Evolutionary conservation across 2,329 filamentous ascomycete species (phyloP), one percentile per base, ranked within the genome.

Genomic region (Nemania diffusa): DNA sequence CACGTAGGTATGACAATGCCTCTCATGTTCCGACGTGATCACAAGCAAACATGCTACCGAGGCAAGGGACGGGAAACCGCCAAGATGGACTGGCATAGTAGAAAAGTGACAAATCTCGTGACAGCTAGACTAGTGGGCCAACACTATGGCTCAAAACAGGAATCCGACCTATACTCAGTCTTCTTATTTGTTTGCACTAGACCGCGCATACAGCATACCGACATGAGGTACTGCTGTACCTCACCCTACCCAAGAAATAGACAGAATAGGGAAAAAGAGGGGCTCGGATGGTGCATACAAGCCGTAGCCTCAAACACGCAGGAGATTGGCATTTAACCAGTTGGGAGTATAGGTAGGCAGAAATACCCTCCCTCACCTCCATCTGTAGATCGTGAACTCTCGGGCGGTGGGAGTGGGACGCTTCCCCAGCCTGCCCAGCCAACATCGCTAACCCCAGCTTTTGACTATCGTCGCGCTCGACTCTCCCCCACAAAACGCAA

Each of bases 401-500:
- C 29, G 29, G 56, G 17, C 20, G 57, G 44, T 44, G 57, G 22
- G 65, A 60, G 57, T 60, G 62, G 60, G 32, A 67, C 64, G 27
- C 61, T 67, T 68, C 58, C 65, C 61, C 61, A 37, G 32, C 29
- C 29, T n/a, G n/a, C n/a, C n/a, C 27, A n/a, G 52, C 46, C 42
- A 55, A 55, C 26, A 48, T 32, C 32, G 27, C 51, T 44, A 62
- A 57, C 67, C 67, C 67, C 67, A 69, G 67, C 64, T 67, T 63
- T 69, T 50, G 29, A 26, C 37, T 22, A 62, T 56, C 51, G 62
- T 63, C 55, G 59, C 64, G 26, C 55, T 58, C 27, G 22, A 58
- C 27, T 62, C 42, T 63, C 57, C 68, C 65, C 68, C 66, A 59
- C 62, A 70, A 70, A 68, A 62, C 57, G 58, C 50, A 50, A 62